phyloP scores from a whole-genome alignment of 345 rosid genomes.

The Triadica sebifera region DNA sequence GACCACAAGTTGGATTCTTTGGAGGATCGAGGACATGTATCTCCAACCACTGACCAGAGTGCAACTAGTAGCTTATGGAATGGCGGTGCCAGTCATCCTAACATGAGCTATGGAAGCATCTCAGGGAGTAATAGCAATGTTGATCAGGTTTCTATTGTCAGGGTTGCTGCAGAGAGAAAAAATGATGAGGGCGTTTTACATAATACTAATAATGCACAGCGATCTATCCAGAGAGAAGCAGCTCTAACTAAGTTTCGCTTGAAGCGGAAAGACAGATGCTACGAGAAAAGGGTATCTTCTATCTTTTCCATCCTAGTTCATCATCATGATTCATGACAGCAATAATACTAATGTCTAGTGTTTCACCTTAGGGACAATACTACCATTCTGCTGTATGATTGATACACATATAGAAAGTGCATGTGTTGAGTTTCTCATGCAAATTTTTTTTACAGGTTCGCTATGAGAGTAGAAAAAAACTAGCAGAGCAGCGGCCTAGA shows the following conservation, averaged over 20 bases:
- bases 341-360: not conserved
- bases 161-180: conserved; percentile 48
- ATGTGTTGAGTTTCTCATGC: not conserved
- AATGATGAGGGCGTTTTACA: conserved; percentile 43
- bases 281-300: conserved; percentile 70
- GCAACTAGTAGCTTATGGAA: conserved; percentile 60
- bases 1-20: conserved; percentile 33
- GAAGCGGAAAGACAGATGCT: conserved; percentile 96
- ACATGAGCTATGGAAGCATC: conserved; percentile 47
- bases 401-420: not conserved
- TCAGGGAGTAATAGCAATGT: conserved; percentile 48
- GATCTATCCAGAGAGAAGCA: conserved; percentile 74
- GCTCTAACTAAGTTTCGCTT: conserved; percentile 81
- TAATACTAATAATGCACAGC: conserved; percentile 39
- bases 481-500: conserved; percentile 74
- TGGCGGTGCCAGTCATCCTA: conserved; percentile 42
- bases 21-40: conserved; percentile 56
- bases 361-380: not conserved
- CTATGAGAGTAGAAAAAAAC: conserved; percentile 69
- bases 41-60: conserved; percentile 59
- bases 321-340: not conserved
- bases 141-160: conserved; percentile 39
- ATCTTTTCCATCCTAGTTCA: not conserved
- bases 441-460: conserved; percentile 50
- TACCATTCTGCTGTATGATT: not conserved